Evolutionary conservation across 805 yeast genomes (phyloP).

Genomic region (Priceomyces melissophilus): DNA sequence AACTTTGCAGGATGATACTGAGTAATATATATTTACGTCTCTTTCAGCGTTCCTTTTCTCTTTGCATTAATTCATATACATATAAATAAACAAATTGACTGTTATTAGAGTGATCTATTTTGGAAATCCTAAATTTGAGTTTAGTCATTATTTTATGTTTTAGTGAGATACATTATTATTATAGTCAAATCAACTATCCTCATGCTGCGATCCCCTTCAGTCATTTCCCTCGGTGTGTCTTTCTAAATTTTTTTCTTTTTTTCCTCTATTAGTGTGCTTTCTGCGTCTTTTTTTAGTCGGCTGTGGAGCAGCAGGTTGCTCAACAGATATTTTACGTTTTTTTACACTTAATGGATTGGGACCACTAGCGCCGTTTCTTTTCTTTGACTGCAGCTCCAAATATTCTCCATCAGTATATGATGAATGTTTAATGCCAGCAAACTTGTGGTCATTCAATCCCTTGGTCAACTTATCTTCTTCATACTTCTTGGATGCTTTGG

Average conservation of each 20-base stretch:
- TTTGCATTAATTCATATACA: neutral
- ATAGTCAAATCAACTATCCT: no score
- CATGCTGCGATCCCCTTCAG: no score
- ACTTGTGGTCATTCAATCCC: constrained; percentile 69
- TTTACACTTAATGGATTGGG: constrained; percentile 92
- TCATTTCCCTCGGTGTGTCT: no score
- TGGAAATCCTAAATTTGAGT: no score
- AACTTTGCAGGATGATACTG: neutral
- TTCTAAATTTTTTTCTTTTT: neutral
- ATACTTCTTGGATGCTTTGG: constrained; percentile 30
- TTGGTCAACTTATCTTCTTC: constrained; percentile 69
- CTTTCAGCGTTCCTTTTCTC: neutral
- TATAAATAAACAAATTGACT: neutral
- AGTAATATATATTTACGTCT: no score
- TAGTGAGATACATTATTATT: no score
- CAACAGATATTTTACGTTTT: constrained; percentile 49
- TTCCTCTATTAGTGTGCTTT: constrained; percentile 13
- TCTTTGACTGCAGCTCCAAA: constrained; percentile 27
- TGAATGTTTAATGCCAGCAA: constrained; percentile 39
- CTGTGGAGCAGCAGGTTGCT: constrained; percentile 2
- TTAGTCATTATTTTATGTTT: no score
- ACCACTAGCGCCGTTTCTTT: constrained; percentile 68
- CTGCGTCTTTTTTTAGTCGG: constrained; percentile 21
- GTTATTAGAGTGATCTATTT: neutral
- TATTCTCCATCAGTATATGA: constrained; percentile 14